phyloP scores from a whole-genome alignment of 495 filamentous ascomycete genomes.

The Annulohypoxylon bovei region DNA sequence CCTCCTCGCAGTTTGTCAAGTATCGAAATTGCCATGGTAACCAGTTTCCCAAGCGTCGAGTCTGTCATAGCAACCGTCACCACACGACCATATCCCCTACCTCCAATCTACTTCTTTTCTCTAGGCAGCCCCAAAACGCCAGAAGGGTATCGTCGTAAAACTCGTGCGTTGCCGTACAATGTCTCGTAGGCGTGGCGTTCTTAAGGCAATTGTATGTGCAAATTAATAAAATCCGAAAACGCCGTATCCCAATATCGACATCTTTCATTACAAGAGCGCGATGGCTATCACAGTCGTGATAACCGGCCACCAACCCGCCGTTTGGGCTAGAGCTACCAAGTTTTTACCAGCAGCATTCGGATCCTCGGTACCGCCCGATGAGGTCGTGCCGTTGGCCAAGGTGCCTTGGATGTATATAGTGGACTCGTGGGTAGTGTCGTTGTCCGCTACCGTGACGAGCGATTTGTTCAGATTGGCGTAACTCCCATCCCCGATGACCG shows the following conservation, averaged over 20 bases:
- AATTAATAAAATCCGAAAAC: background rate
- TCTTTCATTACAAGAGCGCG: conserved; percentile 39
- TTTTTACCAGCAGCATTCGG: conserved; percentile 48
- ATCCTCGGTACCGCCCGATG: conserved; percentile 64
- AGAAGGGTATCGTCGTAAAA: conserved; percentile 25
- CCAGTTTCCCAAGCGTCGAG: no score
- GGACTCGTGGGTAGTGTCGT: conserved; percentile 66
- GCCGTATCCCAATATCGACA: background rate
- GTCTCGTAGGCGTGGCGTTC: background rate
- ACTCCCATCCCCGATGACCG: conserved; percentile 72
- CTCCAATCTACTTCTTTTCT: background rate
- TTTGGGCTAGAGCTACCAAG: conserved; percentile 51
- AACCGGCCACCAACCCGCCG: conserved; percentile 68
- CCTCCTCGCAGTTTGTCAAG: no score
- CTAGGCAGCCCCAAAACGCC: conserved; percentile 7
- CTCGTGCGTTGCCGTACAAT: background rate
- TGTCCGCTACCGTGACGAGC: conserved; percentile 70
- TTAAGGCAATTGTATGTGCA: conserved; percentile 4
- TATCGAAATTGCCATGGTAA: no score
- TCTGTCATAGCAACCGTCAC: no score
- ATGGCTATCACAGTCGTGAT: conserved; percentile 65
- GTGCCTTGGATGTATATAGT: conserved; percentile 88
- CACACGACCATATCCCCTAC: no score
- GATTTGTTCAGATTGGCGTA: conserved; percentile 67
- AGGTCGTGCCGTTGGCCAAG: conserved; percentile 83